Percentiles rank a stretch among this genome's conserved stretches.
Evolutionary conservation across 73 alveolate genomes (phyloP).

Genomic region (Breviolum minutum): DNA sequence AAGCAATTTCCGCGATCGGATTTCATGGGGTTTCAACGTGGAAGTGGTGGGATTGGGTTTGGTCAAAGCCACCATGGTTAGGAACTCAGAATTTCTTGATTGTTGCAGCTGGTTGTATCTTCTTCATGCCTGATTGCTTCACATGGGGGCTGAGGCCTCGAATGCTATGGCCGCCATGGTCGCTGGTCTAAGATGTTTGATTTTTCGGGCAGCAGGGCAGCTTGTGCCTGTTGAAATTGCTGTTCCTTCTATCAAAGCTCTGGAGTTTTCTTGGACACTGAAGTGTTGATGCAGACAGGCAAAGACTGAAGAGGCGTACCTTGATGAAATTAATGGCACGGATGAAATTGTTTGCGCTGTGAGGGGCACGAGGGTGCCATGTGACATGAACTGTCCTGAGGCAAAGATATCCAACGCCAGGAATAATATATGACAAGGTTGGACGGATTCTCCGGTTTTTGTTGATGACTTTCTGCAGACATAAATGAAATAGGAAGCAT

Average conservation of each 20-base stretch:
- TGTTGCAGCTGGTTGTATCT: neutral
- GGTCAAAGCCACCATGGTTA: neutral
- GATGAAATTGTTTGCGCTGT: neutral
- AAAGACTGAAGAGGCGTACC: slow-evolving; percentile 37
- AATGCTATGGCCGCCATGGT: slow-evolving; percentile 26
- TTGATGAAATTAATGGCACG: neutral
- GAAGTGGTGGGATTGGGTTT: too few relatives aligned
- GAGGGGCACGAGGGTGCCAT: neutral
- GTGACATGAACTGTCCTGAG: neutral
- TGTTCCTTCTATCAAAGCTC: neutral
- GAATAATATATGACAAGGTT: slow-evolving; percentile 77
- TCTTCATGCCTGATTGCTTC: neutral
- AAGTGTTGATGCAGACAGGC: neutral
- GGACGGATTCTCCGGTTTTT: neutral
- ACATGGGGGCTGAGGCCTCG: neutral
- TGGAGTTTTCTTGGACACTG: neutral
- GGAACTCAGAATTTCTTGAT: neutral
- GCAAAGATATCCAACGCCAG: slow-evolving; percentile 90
- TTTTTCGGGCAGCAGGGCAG: too few relatives aligned
- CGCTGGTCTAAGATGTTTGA: neutral
- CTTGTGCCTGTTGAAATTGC: neutral
- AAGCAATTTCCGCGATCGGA: too few relatives aligned
- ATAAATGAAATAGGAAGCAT: neutral
- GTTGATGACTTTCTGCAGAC: neutral
- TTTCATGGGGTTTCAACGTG: too few relatives aligned